Evolutionary conservation across 257 asterid genomes (phyloP).

Genomic region (Gentiana macrophylla): DNA sequence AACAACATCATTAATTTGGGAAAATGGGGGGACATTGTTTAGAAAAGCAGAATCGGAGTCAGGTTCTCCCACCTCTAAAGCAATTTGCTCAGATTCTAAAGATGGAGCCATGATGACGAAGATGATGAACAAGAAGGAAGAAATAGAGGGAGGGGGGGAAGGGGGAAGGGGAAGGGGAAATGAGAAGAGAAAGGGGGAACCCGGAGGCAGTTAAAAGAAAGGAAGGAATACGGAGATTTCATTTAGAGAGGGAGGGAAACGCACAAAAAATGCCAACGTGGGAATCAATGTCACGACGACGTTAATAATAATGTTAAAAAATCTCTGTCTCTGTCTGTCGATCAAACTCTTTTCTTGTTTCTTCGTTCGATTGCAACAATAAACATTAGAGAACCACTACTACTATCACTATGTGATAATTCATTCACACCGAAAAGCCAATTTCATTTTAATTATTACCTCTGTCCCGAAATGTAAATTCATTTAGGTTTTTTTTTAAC

Average conservation of each 20-base stretch:
- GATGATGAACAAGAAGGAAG: neutral
- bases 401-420: too few species aligned
- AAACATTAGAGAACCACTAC: too few species aligned
- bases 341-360: neutral
- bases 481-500: too few species aligned
- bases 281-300: constrained; percentile 27
- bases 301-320: constrained; percentile 19
- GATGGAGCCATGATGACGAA: constrained; percentile 28
- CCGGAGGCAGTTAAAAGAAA: constrained; percentile 15
- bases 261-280: constrained; percentile 30
- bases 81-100: constrained; percentile 12
- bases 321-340: constrained; percentile 19
- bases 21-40: neutral
- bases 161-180: neutral
- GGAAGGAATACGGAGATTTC: constrained; percentile 20
- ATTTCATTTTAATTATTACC: too few species aligned
- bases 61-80: constrained; percentile 2
- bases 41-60: neutral
- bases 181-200: constrained; percentile 16
- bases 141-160: neutral
- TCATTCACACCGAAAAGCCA: too few species aligned
- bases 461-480: too few species aligned
- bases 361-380: neutral
- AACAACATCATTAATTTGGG: neutral
- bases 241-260: constrained; percentile 39